Percentiles rank a stretch among this genome's conserved stretches.
Evolutionary conservation across 805 yeast genomes (phyloP).

Genomic region (Cyberlindnera suaveolens): DNA sequence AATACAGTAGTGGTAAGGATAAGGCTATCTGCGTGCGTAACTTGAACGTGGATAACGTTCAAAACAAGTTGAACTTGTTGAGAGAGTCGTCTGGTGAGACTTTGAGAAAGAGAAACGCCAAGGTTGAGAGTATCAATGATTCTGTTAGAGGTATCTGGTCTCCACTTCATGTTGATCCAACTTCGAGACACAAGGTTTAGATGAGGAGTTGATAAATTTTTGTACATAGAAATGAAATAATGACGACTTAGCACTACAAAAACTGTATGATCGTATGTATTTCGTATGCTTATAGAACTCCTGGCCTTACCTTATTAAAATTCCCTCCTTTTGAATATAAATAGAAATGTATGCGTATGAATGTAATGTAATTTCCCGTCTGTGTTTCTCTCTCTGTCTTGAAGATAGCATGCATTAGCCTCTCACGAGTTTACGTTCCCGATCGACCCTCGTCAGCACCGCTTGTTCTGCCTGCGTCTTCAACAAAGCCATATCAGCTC

Average conservation of each 20-base stretch:
- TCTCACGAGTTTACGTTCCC: conserved; percentile 18
- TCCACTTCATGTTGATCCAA: conserved; percentile 72
- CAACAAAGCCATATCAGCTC: conserved; percentile 14
- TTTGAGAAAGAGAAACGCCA: conserved; percentile 56
- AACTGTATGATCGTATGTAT: neutral
- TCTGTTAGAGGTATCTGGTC: conserved; percentile 98
- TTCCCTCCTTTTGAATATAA: neutral
- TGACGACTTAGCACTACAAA: neutral
- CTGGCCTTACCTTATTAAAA: neutral
- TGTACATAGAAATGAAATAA: neutral
- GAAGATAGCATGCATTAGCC: neutral
- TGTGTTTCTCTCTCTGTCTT: no score
- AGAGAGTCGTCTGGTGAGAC: conserved; percentile 64
- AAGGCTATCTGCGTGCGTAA: conserved; percentile 76
- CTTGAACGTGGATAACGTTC: conserved; percentile 53
- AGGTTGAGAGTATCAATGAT: conserved; percentile 73
- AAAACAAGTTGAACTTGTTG: conserved; percentile 56
- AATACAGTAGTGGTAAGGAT: conserved; percentile 39
- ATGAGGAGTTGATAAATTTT: neutral
- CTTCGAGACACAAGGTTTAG: conserved; percentile 35
- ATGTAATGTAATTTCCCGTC: no score
- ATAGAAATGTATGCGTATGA: neutral
- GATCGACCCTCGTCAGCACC: conserved; percentile 21
- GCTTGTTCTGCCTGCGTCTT: conserved; percentile 21
- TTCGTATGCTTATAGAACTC: no score